Conservation (phyloP, 2,329 filamentous ascomycete species). For the Colletotrichum destructivum region DNA sequence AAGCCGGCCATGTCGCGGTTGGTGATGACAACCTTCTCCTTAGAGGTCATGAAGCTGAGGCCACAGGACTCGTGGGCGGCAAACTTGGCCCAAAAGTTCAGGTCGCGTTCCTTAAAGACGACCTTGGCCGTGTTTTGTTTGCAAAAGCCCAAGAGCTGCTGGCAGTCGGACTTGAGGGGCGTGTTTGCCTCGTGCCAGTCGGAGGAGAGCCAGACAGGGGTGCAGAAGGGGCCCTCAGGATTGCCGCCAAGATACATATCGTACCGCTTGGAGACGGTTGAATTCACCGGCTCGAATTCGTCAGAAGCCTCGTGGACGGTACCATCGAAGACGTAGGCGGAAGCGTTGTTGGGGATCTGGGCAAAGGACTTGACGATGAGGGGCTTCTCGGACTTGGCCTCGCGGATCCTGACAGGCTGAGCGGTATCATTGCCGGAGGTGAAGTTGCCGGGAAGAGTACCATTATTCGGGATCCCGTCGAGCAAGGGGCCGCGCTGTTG, state of each 20-base stretch:
- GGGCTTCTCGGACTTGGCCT: not conserved
- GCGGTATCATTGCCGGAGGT: not conserved
- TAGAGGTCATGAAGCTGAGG: slow-evolving; percentile 22
- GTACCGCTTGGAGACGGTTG: slow-evolving; percentile 24
- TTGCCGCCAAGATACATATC: slow-evolving; percentile 4
- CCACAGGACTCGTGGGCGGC: slow-evolving; percentile 33
- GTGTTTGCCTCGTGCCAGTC: slow-evolving; percentile 18
- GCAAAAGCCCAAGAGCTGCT: slow-evolving; percentile 16
- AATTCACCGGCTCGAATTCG: not conserved
- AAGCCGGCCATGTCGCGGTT: slow-evolving; percentile 31
- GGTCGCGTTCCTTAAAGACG: slow-evolving; percentile 29
- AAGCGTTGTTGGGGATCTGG: slow-evolving; percentile 25
- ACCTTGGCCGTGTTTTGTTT: slow-evolving; percentile 26
- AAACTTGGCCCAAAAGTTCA: slow-evolving; percentile 25
- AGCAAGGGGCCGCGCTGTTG: slow-evolving; percentile 1
- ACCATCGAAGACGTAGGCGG: slow-evolving; percentile 27
- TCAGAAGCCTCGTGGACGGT: not conserved
- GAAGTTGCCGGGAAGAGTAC: not conserved
- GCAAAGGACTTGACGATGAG: slow-evolving; percentile 25
- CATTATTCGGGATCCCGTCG: not conserved
- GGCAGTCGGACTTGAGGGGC: slow-evolving; percentile 22
- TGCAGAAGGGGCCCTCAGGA: slow-evolving; percentile 20
- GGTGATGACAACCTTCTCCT: slow-evolving; percentile 16
- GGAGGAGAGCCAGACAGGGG: slow-evolving; percentile 25
- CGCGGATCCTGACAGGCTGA: not conserved